Conservation (phyloP, 305 asterid species). For the Striga hermonthica region DNA sequence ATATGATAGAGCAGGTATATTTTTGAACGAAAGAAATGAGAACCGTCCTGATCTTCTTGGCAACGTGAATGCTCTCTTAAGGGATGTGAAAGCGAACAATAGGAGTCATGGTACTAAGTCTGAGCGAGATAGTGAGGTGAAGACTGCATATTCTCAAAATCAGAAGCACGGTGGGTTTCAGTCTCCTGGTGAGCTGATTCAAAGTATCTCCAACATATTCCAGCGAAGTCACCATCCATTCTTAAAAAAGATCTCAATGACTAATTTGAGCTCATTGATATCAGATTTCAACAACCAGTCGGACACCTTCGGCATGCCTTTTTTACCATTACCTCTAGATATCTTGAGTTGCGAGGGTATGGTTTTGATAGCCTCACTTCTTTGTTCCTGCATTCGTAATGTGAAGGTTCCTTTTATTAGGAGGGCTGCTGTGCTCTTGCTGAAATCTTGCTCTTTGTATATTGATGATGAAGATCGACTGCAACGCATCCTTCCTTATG, state of each 20-base stretch:
- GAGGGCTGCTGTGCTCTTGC: constrained; percentile 87
- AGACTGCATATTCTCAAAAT: constrained; percentile 42
- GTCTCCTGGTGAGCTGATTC: constrained; percentile 77
- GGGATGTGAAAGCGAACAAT: constrained; percentile 65
- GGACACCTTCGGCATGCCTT: constrained; percentile 94
- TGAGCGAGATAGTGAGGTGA: constrained; percentile 43
- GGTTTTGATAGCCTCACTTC: constrained; percentile 95
- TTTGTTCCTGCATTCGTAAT: constrained; percentile 95
- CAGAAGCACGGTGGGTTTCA: constrained; percentile 52
- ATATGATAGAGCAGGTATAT: constrained; percentile 36
- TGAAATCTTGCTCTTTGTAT: constrained; percentile 91
- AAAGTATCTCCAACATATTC: constrained; percentile 62
- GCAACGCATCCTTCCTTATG: constrained; percentile 97
- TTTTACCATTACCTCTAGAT: constrained; percentile 81
- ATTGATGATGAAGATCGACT: constrained; percentile 92
- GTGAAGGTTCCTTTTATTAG: constrained; percentile 90
- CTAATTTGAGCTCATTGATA: constrained; percentile 63
- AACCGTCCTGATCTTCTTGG: constrained; percentile 74
- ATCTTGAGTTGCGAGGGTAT: constrained; percentile 92
- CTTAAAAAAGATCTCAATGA: constrained; percentile 67
- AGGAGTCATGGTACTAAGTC: constrained; percentile 43
- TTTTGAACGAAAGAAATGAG: constrained; percentile 42
- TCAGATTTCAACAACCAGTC: constrained; percentile 81
- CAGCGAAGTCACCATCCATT: constrained; percentile 82
- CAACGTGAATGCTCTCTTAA: constrained; percentile 62